Base-by-base conservation (phyloP, 257 asterid genomes). In the Nicotiana obtusifolia region DNA sequence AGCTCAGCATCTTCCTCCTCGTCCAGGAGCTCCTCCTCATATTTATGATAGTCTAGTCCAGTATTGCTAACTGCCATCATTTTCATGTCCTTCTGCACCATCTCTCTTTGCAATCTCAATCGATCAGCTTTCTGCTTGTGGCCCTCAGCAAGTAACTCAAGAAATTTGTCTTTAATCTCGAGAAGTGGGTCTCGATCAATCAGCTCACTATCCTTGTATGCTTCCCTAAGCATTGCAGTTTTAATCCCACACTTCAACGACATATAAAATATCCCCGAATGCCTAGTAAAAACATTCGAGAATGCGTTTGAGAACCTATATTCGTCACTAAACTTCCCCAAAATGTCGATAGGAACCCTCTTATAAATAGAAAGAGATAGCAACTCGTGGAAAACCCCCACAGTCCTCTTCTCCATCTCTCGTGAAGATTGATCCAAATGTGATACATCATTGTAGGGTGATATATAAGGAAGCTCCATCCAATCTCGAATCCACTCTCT, bases 401-500 rank as follows among this genome's bases (percentile, higher is more conserved):
- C 98, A 84, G 87, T 91, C 83, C 98, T 87, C 90, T 96, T 94
- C 90, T 96, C 99, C 95, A 92, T 91, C 88, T 92, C 98, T 6
- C 87, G 87, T 5, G 99, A 93, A 0, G 93, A 87, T 8, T 85
- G 86, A 44, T 91, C 95, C 86, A 94, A 87, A 84, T 77, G 88
- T 0, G 92, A 91, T 8, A 68, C 90, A 66, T 96, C 98, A 47
- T 85, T 90, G 22, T 94, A 94, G 0, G 98, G 99, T 41, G 98
- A 96, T 71, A 93, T 82, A 83, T 94, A 96, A 7, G 98, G 97
- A 20, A 96, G 83, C 85, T 94, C 99, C 83, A 91, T 86, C 98
- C 98, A 96, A 84, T 96, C 98, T 85, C 93, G 89, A 64, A 96
- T 84, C 98, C 99, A 94, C 81, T 94, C 98, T 90, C 97, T 91